phyloP scores from a whole-genome alignment of 1,284 basidiomycete species.

The Schizopora paradoxa region DNA sequence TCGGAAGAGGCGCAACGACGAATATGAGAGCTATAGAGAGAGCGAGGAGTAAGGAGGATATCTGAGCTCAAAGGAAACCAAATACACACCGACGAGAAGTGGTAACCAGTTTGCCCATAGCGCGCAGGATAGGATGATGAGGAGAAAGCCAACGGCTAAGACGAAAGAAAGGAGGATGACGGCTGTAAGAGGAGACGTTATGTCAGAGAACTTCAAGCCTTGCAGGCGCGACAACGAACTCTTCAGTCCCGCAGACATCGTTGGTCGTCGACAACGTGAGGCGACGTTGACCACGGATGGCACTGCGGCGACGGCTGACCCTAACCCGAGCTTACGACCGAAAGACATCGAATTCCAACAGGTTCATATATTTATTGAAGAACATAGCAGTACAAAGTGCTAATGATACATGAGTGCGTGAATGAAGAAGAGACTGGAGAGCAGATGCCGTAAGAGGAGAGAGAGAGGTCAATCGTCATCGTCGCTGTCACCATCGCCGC shows the following conservation, averaged over 20 bases:
- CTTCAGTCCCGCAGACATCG: conserved; percentile 26
- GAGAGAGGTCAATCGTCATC: too few species aligned
- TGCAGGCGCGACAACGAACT: conserved; percentile 21
- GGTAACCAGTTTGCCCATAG: conserved; percentile 97
- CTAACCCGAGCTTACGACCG: background rate
- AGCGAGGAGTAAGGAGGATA: conserved; percentile 7
- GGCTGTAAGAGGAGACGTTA: conserved; percentile 40
- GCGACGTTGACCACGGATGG: background rate
- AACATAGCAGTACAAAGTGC: too few species aligned
- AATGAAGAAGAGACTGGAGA: too few species aligned
- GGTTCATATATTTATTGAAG: too few species aligned
- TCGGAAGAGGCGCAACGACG: conserved; percentile 92
- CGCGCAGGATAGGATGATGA: conserved; percentile 97
- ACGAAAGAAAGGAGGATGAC: conserved; percentile 95
- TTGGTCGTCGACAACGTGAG: conserved; percentile 1
- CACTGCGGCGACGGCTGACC: too few species aligned
- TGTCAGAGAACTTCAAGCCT: background rate
- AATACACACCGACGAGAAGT: conserved; percentile 85
- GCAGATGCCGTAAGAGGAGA: background rate
- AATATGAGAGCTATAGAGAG: conserved; percentile 79
- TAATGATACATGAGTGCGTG: too few species aligned
- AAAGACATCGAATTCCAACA: background rate
- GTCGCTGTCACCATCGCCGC: conserved; percentile 24
- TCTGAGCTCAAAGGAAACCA: background rate
- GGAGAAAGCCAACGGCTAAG: conserved; percentile 92